Evolutionary conservation across 2,329 filamentous ascomycete species (phyloP), one percentile per base, ranked within the genome.

Genomic region (Pyrenophora seminiperda): DNA sequence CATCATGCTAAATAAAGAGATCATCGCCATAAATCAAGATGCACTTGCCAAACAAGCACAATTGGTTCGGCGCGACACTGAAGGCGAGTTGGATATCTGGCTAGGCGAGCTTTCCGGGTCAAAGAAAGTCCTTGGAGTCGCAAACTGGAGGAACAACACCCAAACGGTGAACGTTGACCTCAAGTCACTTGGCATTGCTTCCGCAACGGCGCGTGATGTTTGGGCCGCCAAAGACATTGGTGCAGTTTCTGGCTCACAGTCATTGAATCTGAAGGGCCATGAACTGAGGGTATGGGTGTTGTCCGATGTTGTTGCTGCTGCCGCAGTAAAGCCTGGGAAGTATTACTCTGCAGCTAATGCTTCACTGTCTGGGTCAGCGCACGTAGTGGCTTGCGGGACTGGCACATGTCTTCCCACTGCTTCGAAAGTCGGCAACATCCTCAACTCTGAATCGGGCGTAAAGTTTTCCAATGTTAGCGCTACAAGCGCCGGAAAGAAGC

Each of bases 1-100:
- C 3, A 69, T 75, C 38, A 51, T 76, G 38, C 72, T 71, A 1
- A 84, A 84, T 64, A 71, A 75, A 19, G 81, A 83, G 46, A 76
- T 83, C 17, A 80, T 86, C 18, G 77, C 77, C 0, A 80, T 83
- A 60, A 85, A 85, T 57, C 82, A 85, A 56, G 83, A 85, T 58
- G 51, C 76, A 0, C 65, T 84, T 0, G 81, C 76, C 0, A 68
- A 77, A 44, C 79, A 81, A 36, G 80, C 81, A 0, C 73, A 73
- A n/a, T 69, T 86, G 1, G 64, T 77, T 1, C 72, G 71, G 13
- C 64, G 75, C 24, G 72, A 69, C 48, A 73, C 72, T 0, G 68
- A 71, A 38, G 70, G 75, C 41, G 60, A 68, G 29, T 69, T 66
- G 54, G 75, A 77, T 36, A 50, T 75, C 7, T 77, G 68, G 65